Base-by-base conservation (phyloP, 225 moss, liverwort and hornwort genomes). In the Takakia lepidozioides region DNA sequence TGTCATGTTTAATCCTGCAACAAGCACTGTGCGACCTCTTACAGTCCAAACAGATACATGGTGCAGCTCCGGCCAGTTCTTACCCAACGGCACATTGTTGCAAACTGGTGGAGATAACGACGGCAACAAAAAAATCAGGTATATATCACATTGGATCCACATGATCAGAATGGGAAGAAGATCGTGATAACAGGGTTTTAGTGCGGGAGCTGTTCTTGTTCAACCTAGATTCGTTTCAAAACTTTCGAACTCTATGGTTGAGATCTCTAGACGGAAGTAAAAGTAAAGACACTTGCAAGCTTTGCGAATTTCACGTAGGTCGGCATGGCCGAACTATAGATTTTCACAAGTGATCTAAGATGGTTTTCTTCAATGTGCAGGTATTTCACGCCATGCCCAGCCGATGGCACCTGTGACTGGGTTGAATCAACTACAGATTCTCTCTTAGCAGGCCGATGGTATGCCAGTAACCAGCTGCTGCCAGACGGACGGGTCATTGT, bases 51-150 rank as follows among this genome's bases (percentile, higher is more conserved):
- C 54, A 23, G 59, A 75, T 11, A 34, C 70, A 8, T 70, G 65
- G 57, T 66, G 70, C 57, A 61, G 65, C 1, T 75, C 75, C 11
- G 75, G 75, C 14, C 75, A 75, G 58, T 75, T 75, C 32, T 43
- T 34, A 4, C 47, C 65, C 9, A 59, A 62, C 46, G 75, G 75
- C 48, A 59, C 65, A 11, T 48, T 75, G 11, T 17, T 70, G 23
- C 75, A 70, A 34, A 75, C 75, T 4, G 75, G 75, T 28, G 75
- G 75, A 21, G 3, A 34, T 5, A 56, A 10, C 0, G 19, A 36
- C 16, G 74, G 74, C 4, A 25, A 50, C 32, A 52, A 4, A 8
- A 66, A 62, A 69, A 69, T 70, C 32, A 32, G 32, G 32, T 32
- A 1, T n/a, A n/a, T n/a, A 32, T 11, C 6, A 11, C 32, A 6